Conservation (phyloP, 192 early-diverging fungal species). For the Rhizoclosmatium globosum region DNA sequence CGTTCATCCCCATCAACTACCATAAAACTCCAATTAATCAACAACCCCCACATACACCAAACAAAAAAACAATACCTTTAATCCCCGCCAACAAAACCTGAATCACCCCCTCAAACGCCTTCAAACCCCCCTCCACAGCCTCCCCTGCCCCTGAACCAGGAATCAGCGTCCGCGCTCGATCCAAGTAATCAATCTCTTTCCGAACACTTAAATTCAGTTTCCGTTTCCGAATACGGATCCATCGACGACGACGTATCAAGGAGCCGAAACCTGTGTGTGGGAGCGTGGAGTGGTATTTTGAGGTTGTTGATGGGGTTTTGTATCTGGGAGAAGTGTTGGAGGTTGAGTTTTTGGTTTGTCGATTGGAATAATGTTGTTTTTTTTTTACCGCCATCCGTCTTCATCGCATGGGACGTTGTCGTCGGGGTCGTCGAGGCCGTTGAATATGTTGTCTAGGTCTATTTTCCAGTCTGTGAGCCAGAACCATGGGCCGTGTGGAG, state of each 20-base stretch:
- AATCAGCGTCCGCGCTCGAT: conserved; percentile 33
- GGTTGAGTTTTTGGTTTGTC: too few relatives aligned
- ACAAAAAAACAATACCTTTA: conserved; percentile 62
- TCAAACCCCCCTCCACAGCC: conserved; percentile 45
- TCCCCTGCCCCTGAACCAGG: background rate
- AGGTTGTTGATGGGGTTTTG: too few relatives aligned
- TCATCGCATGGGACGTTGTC: too few relatives aligned
- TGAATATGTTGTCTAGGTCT: too few relatives aligned
- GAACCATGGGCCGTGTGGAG: conserved; percentile 63
- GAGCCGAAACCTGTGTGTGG: too few relatives aligned
- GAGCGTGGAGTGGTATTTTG: too few relatives aligned
- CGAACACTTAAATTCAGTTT: conserved; percentile 54
- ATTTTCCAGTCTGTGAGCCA: conserved; percentile 87
- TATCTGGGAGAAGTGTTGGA: too few relatives aligned
- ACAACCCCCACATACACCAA: too few relatives aligned
- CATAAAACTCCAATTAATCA: conserved; percentile 22
- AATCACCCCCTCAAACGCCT: conserved; percentile 65
- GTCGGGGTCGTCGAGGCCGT: too few relatives aligned
- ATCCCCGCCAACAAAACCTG: conserved; percentile 68
- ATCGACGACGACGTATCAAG: conserved; percentile 75
- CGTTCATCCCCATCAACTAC: conserved; percentile 63
- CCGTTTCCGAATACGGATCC: conserved; percentile 82
- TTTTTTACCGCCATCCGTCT: conserved; percentile 83
- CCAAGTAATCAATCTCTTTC: conserved; percentile 42
- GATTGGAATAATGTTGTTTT: too few relatives aligned